phyloP scores from a whole-genome alignment of 2,329 filamentous ascomycete species.

The Penicillium capsulatum region DNA sequence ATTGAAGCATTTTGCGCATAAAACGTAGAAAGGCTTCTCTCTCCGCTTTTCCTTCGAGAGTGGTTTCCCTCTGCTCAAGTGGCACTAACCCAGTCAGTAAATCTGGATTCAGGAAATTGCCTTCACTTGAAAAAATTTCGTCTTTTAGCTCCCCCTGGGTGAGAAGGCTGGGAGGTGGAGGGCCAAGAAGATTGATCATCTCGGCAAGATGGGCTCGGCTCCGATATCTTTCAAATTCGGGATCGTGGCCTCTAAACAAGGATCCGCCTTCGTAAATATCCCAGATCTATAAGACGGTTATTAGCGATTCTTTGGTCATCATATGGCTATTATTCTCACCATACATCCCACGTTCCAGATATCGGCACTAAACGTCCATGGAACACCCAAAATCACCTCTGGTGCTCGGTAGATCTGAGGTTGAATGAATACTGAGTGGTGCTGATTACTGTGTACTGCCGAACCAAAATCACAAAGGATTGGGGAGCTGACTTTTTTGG shows the following conservation, averaged over 20 bases:
- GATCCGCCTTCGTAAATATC: constrained; percentile 46
- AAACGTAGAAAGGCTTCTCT: constrained; percentile 30
- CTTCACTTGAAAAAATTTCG: constrained; percentile 41
- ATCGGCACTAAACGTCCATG: constrained; percentile 49
- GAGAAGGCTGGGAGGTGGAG: constrained; percentile 39
- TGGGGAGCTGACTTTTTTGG: constrained; percentile 29
- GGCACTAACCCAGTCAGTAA: constrained; percentile 19
- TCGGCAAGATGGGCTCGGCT: constrained; percentile 48
- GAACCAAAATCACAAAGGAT: constrained; percentile 52
- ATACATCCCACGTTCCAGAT: constrained; percentile 53
- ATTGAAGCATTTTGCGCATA: constrained; percentile 37
- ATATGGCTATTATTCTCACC: constrained; percentile 37
- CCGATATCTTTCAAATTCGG: constrained; percentile 37
- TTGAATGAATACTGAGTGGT: constrained; percentile 31
- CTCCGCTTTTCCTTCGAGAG: constrained; percentile 30
- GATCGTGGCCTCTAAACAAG: constrained; percentile 44
- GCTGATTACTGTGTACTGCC: constrained; percentile 35
- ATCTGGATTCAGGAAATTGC: constrained; percentile 28
- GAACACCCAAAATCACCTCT: constrained; percentile 46
- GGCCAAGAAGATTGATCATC: constrained; percentile 46
- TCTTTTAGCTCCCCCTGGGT: constrained; percentile 25
- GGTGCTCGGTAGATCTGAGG: constrained; percentile 36
- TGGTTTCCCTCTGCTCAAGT: constrained; percentile 38
- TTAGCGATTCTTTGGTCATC: background rate
- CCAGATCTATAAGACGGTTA: constrained; percentile 42